Percentiles rank a stretch among this genome's conserved stretches.
Conservation (phyloP, 2,329 filamentous ascomycete genomes). For the Clarireedia sp. region DNA sequence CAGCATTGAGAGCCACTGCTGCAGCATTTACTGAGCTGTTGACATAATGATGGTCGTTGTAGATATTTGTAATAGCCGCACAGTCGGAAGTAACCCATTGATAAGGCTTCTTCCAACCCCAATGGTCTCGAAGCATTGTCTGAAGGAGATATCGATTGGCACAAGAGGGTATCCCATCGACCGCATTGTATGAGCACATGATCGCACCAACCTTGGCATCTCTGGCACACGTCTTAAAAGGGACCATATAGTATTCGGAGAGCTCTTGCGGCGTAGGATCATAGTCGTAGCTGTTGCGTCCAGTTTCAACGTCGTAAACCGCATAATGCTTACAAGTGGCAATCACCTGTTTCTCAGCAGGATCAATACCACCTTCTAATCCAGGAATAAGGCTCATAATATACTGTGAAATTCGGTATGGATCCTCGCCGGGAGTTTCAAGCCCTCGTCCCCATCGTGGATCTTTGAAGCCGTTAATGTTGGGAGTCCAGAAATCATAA, state of each 20-base stretch:
- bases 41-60: slow-evolving; percentile 33
- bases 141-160: slow-evolving; percentile 55
- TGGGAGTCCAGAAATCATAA: slow-evolving; percentile 56
- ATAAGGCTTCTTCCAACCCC: slow-evolving; percentile 53
- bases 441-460: slow-evolving; percentile 55
- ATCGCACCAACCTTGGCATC: slow-evolving; percentile 49
- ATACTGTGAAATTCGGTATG: slow-evolving; percentile 41
- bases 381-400: slow-evolving; percentile 46
- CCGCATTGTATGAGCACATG: slow-evolving; percentile 56
- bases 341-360: slow-evolving; percentile 28
- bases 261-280: slow-evolving; percentile 54
- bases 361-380: slow-evolving; percentile 37
- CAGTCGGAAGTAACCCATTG: slow-evolving; percentile 45
- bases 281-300: slow-evolving; percentile 41
- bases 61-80: slow-evolving; percentile 51
- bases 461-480: slow-evolving; percentile 58
- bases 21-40: slow-evolving; percentile 12
- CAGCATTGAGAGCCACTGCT: slow-evolving; percentile 17
- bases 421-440: slow-evolving; percentile 53
- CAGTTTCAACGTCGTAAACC: slow-evolving; percentile 45
- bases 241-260: slow-evolving; percentile 58
- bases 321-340: slow-evolving; percentile 54
- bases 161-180: slow-evolving; percentile 60
- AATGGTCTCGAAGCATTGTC: slow-evolving; percentile 55
- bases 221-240: slow-evolving; percentile 55